phyloP scores from a whole-genome alignment of 2,329 filamentous ascomycete genomes.

The Fusarium kyushuense region DNA sequence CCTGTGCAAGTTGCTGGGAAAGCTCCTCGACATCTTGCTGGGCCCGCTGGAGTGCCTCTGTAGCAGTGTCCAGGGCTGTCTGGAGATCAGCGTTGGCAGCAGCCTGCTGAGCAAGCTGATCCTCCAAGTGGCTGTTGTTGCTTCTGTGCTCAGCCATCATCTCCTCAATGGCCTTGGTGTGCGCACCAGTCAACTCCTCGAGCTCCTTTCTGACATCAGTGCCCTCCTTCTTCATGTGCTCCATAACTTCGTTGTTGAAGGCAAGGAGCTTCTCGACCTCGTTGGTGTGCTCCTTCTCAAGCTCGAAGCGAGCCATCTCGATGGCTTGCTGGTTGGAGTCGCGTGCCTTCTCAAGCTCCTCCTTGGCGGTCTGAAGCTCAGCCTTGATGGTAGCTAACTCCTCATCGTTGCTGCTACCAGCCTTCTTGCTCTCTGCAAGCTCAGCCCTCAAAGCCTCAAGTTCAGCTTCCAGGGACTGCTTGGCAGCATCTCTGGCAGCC shows the following conservation, averaged over 20 bases:
- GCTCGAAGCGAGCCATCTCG: slow-evolving; percentile 59
- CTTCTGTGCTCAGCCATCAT: slow-evolving; percentile 56
- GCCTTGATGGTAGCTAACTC: slow-evolving; percentile 53
- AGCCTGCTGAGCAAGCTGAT: slow-evolving; percentile 53
- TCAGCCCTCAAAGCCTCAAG: slow-evolving; percentile 56
- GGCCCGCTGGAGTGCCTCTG: slow-evolving; percentile 59
- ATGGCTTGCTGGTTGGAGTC: slow-evolving; percentile 59
- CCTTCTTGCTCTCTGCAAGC: slow-evolving; percentile 60
- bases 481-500: slow-evolving; percentile 47
- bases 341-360: slow-evolving; percentile 61
- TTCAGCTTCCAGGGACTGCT: slow-evolving; percentile 53
- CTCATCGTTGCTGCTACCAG: slow-evolving; percentile 50
- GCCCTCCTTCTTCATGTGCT: slow-evolving; percentile 56
- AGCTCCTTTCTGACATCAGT: slow-evolving; percentile 57
- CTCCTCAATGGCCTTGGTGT: slow-evolving; percentile 56
- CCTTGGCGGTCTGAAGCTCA: slow-evolving; percentile 42
- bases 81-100: slow-evolving; percentile 54
- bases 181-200: slow-evolving; percentile 55
- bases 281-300: slow-evolving; percentile 59
- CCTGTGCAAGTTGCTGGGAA: slow-evolving; percentile 66
- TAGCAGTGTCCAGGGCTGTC: slow-evolving; percentile 53
- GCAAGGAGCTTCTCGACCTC: slow-evolving; percentile 62
- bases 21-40: slow-evolving; percentile 63
- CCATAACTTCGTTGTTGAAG: slow-evolving; percentile 58
- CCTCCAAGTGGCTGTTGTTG: slow-evolving; percentile 52